These are phyloP conservation scores for Ceraceosorus guamensis DNA, from an alignment of 1,284 basidiomycete species.

Conservation along the genomic window DNA sequence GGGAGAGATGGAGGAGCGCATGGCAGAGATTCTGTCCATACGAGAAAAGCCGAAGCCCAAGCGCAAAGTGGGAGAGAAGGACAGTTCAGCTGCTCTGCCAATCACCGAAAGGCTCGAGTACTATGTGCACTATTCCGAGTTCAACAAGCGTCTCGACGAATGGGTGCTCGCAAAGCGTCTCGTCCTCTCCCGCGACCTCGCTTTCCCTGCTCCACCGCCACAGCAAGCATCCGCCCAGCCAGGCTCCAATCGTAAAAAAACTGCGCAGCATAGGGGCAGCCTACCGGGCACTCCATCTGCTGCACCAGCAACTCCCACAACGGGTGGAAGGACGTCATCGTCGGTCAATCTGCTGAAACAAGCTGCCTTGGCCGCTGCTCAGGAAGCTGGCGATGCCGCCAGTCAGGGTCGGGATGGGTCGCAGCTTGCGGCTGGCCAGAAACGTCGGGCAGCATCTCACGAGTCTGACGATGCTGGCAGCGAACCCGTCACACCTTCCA, in stretches of 20 bases:
- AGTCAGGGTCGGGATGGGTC: no score
- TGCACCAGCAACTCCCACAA: conserved; percentile 25
- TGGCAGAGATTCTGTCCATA: conserved; percentile 44
- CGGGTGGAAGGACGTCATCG: conserved; percentile 13
- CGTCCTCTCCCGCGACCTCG: conserved; percentile 74
- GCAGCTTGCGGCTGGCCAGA: no score
- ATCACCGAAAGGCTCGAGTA: conserved; percentile 61
- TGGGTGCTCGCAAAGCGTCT: conserved; percentile 90
- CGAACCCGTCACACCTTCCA: conserved; percentile 20
- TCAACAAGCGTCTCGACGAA: conserved; percentile 96
- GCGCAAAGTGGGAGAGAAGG: conserved; percentile 18
- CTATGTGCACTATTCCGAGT: conserved; percentile 94
- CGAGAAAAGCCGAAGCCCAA: conserved; percentile 39
- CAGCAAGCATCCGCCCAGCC: conserved; percentile 17
- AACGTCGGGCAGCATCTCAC: no score
- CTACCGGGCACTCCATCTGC: conserved; percentile 19
- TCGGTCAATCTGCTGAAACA: conserved; percentile 64
- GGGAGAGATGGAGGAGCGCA: conserved; percentile 41
- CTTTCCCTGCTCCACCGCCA: conserved; percentile 70
- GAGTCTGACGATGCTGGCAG: no score
- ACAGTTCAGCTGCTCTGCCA: conserved; percentile 23
- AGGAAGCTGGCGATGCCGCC: no score
- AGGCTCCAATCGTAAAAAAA: conserved; percentile 47
- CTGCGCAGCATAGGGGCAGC: conserved; percentile 49
- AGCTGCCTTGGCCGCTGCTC: conserved; percentile 63